Conservation (phyloP, 371 early-diverging fungal genomes). For the Coemansia sp. region DNA sequence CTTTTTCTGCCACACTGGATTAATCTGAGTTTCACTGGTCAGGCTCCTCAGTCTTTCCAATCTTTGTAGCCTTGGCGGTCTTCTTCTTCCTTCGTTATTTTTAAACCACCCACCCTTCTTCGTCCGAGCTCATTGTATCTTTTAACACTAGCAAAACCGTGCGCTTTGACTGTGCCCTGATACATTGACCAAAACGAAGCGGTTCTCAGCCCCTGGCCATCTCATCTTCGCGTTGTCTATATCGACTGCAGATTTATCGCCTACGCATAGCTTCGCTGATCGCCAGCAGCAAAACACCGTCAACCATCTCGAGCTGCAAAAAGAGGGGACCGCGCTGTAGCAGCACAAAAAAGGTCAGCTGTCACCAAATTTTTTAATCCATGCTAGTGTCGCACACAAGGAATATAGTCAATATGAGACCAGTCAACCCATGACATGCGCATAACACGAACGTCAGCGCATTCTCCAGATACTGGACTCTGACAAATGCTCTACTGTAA, state of each 20-base stretch:
- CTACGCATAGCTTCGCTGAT: not conserved
- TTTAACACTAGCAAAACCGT: not conserved
- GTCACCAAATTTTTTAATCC: not conserved
- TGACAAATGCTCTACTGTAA: not conserved
- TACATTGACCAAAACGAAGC: no score
- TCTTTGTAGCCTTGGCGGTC: not conserved
- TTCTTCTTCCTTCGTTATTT: not conserved
- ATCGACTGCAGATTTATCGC: no score
- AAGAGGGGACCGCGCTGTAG: not conserved
- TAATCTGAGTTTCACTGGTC: not conserved
- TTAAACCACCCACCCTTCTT: not conserved
- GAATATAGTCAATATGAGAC: not conserved
- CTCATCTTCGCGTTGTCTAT: no score
- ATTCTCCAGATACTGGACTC: not conserved
- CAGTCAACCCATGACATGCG: slow-evolving; percentile 1
- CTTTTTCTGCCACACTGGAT: not conserved
- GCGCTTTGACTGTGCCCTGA: no score
- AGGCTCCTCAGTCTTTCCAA: not conserved
- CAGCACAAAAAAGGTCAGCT: not conserved
- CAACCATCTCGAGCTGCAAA: not conserved
- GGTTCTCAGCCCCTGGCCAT: no score
- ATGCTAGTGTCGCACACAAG: not conserved
- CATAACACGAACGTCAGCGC: not conserved
- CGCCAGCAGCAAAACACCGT: not conserved
- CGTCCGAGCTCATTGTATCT: not conserved